A percentile compares a stretch with the other conserved stretches of the same genome.
phyloP scores from a whole-genome alignment of 805 yeast species.

The Suhomyces emberorum region DNA sequence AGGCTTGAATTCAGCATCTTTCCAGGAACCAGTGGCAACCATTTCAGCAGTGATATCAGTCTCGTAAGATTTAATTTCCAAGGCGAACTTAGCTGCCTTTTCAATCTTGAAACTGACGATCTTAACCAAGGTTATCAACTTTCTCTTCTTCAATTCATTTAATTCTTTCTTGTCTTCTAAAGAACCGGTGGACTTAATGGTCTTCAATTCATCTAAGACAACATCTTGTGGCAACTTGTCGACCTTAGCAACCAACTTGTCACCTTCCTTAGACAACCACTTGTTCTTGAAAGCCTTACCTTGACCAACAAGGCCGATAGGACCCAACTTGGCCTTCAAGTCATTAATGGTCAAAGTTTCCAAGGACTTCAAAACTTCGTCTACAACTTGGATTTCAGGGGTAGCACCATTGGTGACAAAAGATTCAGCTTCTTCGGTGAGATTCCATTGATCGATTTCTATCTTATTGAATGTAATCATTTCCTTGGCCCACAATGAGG shows the following conservation, averaged over 20 bases:
- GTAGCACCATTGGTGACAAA: conserved; percentile 73
- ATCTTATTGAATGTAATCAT: conserved; percentile 72
- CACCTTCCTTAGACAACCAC: conserved; percentile 90
- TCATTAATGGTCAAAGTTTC: conserved; percentile 84
- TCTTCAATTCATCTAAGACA: conserved; percentile 61
- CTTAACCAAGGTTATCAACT: conserved; percentile 70
- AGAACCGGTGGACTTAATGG: conserved; percentile 54
- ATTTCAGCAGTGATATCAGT: conserved; percentile 95
- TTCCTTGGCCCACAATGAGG: conserved; percentile 77
- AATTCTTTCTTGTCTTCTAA: conserved; percentile 63
- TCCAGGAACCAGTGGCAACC: conserved; percentile 82
- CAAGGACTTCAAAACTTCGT: conserved; percentile 66
- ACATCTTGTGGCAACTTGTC: conserved; percentile 58
- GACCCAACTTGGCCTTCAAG: conserved; percentile 67
- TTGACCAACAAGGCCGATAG: conserved; percentile 88
- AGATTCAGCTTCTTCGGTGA: conserved; percentile 79
- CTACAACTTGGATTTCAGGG: conserved; percentile 79
- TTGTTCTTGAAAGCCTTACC: conserved; percentile 97
- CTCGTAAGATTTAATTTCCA: conserved; percentile 75
- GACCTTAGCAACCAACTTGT: conserved; percentile 63
- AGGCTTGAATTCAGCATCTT: conserved; percentile 80
- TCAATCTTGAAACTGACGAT: conserved; percentile 67
- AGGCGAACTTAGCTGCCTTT: conserved; percentile 83
- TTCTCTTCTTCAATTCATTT: conserved; percentile 89
- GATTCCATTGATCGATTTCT: conserved; percentile 72